These are phyloP conservation scores for Paraphoma chrysanthemicola DNA, from an alignment of 2,329 filamentous ascomycete species.

Conservation along the genomic window DNA sequence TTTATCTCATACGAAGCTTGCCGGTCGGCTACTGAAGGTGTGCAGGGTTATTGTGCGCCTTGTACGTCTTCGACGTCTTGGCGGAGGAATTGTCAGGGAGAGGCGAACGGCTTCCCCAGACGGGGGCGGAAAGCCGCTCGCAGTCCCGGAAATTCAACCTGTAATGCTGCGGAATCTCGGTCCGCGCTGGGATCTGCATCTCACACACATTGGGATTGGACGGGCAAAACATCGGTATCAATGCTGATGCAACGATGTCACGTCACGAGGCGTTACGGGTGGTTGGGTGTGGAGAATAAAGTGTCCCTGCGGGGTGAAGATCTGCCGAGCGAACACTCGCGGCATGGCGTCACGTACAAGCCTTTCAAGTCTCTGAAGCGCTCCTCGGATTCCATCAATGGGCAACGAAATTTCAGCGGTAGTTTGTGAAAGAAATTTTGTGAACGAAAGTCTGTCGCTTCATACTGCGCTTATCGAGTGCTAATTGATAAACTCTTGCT, in stretches of 20 bases:
- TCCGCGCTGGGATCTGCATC: conserved; percentile 2
- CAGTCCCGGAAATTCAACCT: conserved; percentile 1
- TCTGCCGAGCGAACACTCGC: conserved; percentile 8
- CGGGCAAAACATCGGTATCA: background rate
- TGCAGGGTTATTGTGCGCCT: conserved; percentile 8
- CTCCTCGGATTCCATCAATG: too few species aligned
- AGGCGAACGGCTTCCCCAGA: conserved; percentile 9
- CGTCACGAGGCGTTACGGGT: conserved; percentile 5
- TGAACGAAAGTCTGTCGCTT: too few species aligned
- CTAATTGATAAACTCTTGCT: too few species aligned
- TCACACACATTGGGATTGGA: conserved; percentile 4
- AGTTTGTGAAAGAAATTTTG: too few species aligned
- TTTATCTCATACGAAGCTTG: conserved; percentile 26
- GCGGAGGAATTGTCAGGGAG: background rate
- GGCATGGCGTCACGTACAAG: conserved; percentile 3
- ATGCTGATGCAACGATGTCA: conserved; percentile 9
- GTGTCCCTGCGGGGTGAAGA: conserved; percentile 16
- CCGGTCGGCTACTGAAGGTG: background rate
- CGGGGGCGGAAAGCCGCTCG: background rate
- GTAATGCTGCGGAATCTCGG: conserved; percentile 8
- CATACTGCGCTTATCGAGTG: too few species aligned
- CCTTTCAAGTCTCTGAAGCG: background rate
- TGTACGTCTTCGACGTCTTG: conserved; percentile 6
- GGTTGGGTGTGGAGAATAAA: conserved; percentile 2
- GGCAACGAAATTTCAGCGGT: too few species aligned